These are phyloP conservation scores for Barbarea vulgaris DNA, from an alignment of 345 rosid species.

Conservation along the genomic window DNA sequence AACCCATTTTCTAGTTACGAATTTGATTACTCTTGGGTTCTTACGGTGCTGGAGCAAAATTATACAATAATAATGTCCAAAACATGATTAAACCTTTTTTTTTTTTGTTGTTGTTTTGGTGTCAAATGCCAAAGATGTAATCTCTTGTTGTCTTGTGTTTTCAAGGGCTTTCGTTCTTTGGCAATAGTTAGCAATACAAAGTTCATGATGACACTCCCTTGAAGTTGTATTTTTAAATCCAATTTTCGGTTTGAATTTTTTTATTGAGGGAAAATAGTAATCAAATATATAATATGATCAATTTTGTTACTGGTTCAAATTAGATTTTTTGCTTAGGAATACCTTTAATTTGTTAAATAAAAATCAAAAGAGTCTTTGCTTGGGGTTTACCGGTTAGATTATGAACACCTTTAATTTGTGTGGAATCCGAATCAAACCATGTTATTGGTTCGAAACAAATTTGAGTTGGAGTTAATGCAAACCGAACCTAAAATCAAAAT, in stretches of 20 bases:
- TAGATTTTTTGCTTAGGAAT: neutral
- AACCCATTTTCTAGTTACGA: neutral
- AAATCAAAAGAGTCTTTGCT: neutral
- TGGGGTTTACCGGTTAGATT: neutral
- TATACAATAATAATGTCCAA: conserved; percentile 31
- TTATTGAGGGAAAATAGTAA: neutral
- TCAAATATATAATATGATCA: neutral
- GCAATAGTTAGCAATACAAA: conserved; percentile 23
- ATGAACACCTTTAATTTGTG: neutral
- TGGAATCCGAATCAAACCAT: neutral
- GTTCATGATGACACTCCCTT: conserved; percentile 7
- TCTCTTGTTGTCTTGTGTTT: conserved; percentile 17
- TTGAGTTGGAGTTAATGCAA: neutral
- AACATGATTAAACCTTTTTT: conserved; percentile 2
- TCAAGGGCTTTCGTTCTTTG: conserved; percentile 12
- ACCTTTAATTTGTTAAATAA: neutral
- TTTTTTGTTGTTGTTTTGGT: neutral
- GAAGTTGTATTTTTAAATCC: neutral
- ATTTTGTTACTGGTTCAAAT: neutral
- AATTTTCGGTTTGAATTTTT: neutral
- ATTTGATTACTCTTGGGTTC: conserved; percentile 11
- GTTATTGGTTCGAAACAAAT: neutral
- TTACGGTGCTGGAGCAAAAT: conserved; percentile 7
- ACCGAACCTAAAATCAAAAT: neutral
- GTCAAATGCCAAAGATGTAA: conserved; percentile 30